A percentile compares a stretch with the other conserved stretches of the same genome.
These are phyloP conservation scores for Picocystis salinarum DNA, from an alignment of 139 green algal genomes.

Conservation along the genomic window DNA sequence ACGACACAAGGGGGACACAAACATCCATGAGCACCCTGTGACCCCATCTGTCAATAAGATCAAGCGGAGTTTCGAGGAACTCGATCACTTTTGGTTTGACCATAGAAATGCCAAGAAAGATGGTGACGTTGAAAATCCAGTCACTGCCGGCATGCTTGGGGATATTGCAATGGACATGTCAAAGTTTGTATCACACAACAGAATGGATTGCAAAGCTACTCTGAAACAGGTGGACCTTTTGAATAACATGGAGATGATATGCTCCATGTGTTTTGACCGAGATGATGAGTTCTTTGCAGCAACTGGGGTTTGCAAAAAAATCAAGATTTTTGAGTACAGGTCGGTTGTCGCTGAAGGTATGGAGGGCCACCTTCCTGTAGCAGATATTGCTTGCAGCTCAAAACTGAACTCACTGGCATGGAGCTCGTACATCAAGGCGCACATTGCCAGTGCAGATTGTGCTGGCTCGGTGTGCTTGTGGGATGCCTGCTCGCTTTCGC, in stretches of 20 bases:
- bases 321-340: conserved; percentile 36
- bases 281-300: conserved; percentile 77
- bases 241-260: conserved; percentile 48
- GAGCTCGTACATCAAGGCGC: conserved; percentile 51
- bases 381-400: conserved; percentile 43
- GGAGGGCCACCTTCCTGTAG: conserved; percentile 37
- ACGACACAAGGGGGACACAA: no score
- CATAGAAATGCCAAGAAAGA: no score
- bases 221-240: conserved; percentile 29
- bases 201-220: conserved; percentile 21
- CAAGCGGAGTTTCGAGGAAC: no score
- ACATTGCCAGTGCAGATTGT: conserved; percentile 19
- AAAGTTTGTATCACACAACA: conserved; percentile 16
- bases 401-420: conserved; percentile 62
- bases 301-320: conserved; percentile 45
- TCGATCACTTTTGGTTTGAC: no score
- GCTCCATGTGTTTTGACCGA: conserved; percentile 54
- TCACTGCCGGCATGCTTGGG: no score
- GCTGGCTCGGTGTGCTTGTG: conserved; percentile 22
- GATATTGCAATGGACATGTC: conserved; percentile 29
- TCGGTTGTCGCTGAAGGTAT: conserved; percentile 11
- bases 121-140: no score
- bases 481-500: conserved; percentile 20
- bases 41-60: no score
- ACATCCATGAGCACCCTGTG: no score